Evolutionary conservation across 768 basidiomycete species (phyloP).

Genomic region (Pisolithus marmoratus): DNA sequence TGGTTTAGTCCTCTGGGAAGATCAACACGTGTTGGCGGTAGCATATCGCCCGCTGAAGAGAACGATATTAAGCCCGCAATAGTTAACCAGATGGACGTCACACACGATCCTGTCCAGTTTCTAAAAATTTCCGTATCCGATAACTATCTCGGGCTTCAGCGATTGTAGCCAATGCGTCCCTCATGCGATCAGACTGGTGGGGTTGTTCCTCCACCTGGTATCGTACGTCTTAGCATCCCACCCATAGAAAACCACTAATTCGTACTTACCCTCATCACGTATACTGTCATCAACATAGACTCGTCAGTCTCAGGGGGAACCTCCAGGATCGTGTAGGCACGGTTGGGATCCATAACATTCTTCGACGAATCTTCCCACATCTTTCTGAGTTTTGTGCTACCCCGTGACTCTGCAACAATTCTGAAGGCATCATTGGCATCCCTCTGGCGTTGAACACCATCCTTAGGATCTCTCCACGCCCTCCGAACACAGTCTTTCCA

Average conservation of each 20-base stretch:
- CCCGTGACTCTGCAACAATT: constrained; percentile 59
- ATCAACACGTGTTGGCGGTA: constrained; percentile 48
- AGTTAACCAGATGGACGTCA: constrained; percentile 11
- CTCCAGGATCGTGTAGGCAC: constrained; percentile 69
- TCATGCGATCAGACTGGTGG: constrained; percentile 61
- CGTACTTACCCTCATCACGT: constrained; percentile 55
- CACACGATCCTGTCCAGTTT: constrained; percentile 73
- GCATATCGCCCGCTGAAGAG: constrained; percentile 58
- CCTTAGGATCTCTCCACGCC: constrained; percentile 43
- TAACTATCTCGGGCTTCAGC: constrained; percentile 70
- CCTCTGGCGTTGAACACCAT: constrained; percentile 43
- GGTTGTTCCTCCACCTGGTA: constrained; percentile 67
- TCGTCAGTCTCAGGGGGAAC: constrained; percentile 70
- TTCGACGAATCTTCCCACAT: constrained; percentile 52
- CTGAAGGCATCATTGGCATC: constrained; percentile 65
- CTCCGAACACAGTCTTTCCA: constrained; percentile 57
- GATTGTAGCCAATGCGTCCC: constrained; percentile 66
- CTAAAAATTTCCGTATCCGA: constrained; percentile 59
- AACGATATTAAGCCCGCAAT: not conserved
- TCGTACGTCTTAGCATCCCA: constrained; percentile 6
- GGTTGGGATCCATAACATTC: constrained; percentile 57
- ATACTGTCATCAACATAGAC: constrained; percentile 70
- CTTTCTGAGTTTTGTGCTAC: constrained; percentile 43
- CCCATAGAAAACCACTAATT: not conserved
- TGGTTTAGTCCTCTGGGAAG: constrained; percentile 85